Evolutionary conservation across 2,329 filamentous ascomycete genomes (phyloP).

Genomic region (Colletotrichum musae): DNA sequence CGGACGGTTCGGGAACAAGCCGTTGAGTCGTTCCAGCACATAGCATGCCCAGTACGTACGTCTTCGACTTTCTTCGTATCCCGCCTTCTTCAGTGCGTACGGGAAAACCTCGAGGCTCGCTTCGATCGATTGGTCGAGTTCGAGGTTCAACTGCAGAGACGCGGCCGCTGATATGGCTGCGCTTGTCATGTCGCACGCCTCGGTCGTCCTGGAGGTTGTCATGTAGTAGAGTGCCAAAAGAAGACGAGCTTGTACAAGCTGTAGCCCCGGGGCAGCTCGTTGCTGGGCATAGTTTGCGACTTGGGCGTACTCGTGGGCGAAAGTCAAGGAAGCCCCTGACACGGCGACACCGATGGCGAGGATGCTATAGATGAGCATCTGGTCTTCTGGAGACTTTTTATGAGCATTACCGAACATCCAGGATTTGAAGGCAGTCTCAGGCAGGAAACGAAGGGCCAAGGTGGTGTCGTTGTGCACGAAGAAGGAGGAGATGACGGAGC

Average conservation of each 20-base stretch:
- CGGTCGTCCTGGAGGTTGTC: slow-evolving; percentile 69
- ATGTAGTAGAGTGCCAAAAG: slow-evolving; percentile 77
- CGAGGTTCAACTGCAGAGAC: slow-evolving; percentile 74
- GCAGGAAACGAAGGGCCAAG: slow-evolving; percentile 59
- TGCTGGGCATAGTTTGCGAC: slow-evolving; percentile 71
- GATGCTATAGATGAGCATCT: slow-evolving; percentile 63
- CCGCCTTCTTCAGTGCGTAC: slow-evolving; percentile 70
- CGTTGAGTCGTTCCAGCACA: slow-evolving; percentile 77
- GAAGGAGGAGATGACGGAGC: slow-evolving; percentile 56
- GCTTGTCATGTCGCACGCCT: slow-evolving; percentile 76
- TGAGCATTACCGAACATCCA: slow-evolving; percentile 54
- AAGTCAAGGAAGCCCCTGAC: slow-evolving; percentile 54
- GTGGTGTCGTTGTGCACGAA: slow-evolving; percentile 59
- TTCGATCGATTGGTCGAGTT: slow-evolving; percentile 65
- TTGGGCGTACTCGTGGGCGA: slow-evolving; percentile 58
- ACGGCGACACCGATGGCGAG: slow-evolving; percentile 57
- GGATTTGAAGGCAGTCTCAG: slow-evolving; percentile 55
- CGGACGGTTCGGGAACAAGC: slow-evolving; percentile 67
- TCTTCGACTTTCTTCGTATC: slow-evolving; percentile 76
- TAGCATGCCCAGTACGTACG: slow-evolving; percentile 82
- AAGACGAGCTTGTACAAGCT: slow-evolving; percentile 77
- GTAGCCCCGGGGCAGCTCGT: slow-evolving; percentile 58
- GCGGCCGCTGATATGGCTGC: slow-evolving; percentile 72
- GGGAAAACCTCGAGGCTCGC: slow-evolving; percentile 59
- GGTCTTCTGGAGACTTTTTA: slow-evolving; percentile 58